These are phyloP conservation scores for Microstegium vimineum DNA, from an alignment of 176 grass and related monocot species.

Conservation along the genomic window DNA sequence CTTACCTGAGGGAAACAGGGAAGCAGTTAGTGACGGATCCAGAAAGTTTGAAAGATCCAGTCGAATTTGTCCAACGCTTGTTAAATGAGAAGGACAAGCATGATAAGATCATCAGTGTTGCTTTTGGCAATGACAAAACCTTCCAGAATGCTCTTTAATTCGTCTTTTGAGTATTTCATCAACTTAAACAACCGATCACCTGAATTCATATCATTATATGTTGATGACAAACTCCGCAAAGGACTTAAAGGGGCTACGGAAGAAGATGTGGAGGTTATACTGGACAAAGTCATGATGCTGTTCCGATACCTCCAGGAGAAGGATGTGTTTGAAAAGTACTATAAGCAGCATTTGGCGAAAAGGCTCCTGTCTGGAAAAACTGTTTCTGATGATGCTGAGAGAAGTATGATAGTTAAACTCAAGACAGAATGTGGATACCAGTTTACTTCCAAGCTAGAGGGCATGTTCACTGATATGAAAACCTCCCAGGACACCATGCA, in stretches of 20 bases:
- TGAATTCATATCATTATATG: constrained; percentile 91
- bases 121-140: constrained; percentile 93
- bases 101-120: constrained; percentile 88
- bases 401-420: constrained; percentile 98
- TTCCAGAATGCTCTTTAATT: constrained; percentile 96
- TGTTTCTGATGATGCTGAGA: constrained; percentile 92
- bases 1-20: constrained; percentile 81
- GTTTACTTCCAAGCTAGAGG: constrained; percentile 95
- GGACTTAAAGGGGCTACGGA: constrained; percentile 82
- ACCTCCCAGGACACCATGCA: constrained; percentile 95
- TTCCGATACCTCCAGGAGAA: constrained; percentile 98
- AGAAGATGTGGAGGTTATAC: constrained; percentile 86
- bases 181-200: constrained; percentile 96
- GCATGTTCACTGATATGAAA: constrained; percentile 99
- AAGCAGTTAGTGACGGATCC: constrained; percentile 78
- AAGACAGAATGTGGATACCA: constrained; percentile 99
- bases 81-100: constrained; percentile 93
- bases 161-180: constrained; percentile 94
- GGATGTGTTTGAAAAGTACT: constrained; percentile 99
- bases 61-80: constrained; percentile 89
- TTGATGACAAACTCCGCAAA: constrained; percentile 96
- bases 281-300: constrained; percentile 99
- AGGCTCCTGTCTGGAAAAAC: constrained; percentile 83
- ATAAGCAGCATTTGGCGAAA: constrained; percentile 90
- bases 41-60: constrained; percentile 88